phyloP scores from a whole-genome alignment of 2,329 filamentous ascomycete genomes.

The Epicoccum nigrum region DNA sequence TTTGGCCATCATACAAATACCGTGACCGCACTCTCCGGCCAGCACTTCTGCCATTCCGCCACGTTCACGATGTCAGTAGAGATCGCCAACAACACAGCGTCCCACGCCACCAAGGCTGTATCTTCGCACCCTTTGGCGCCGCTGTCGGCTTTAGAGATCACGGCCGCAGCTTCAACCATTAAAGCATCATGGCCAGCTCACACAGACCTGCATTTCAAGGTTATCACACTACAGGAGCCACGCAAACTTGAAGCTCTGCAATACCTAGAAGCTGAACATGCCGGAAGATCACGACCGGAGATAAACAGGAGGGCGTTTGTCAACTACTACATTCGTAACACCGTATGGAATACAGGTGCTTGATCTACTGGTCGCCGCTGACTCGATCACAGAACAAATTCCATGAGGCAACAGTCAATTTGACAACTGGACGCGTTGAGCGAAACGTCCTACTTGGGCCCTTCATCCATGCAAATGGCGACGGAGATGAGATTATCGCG shows the following conservation, averaged over 20 bases:
- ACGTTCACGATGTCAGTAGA: conserved; percentile 38
- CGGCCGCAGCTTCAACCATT: conserved; percentile 57
- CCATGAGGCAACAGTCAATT: conserved; percentile 65
- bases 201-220: conserved; percentile 68
- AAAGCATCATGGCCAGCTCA: conserved; percentile 61
- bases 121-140: conserved; percentile 65
- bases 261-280: conserved; percentile 69
- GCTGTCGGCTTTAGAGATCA: conserved; percentile 64
- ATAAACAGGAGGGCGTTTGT: conserved; percentile 62
- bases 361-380: background rate
- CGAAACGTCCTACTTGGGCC: conserved; percentile 64
- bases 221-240: conserved; percentile 70
- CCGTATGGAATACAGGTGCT: conserved; percentile 52
- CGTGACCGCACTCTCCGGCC: background rate
- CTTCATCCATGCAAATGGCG: conserved; percentile 63
- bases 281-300: conserved; percentile 57
- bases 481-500: conserved; percentile 65
- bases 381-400: conserved; percentile 60
- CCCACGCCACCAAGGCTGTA: conserved; percentile 29
- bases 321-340: conserved; percentile 65
- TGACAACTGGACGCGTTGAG: conserved; percentile 59
- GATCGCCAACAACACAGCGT: conserved; percentile 29
- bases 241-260: conserved; percentile 63
- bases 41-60: background rate
- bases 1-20: conserved; percentile 10